Evolutionary conservation across 225 moss, liverwort and hornwort genomes (phyloP).

Genomic region (Straminergon stramineum): DNA sequence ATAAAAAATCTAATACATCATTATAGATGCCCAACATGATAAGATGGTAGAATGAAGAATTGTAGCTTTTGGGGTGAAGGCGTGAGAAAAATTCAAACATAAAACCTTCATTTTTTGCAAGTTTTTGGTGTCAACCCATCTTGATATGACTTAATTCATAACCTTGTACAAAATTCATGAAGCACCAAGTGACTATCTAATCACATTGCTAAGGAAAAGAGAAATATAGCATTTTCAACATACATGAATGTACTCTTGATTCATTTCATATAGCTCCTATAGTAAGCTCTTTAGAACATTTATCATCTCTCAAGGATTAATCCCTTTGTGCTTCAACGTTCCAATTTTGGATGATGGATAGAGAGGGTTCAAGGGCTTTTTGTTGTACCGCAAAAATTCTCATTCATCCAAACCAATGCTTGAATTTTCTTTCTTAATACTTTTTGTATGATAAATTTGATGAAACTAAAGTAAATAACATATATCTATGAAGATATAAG

Average conservation of each 20-base stretch:
- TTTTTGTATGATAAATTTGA: background rate
- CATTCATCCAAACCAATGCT: background rate
- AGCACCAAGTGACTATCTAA: rapidly evolving
- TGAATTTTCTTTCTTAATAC: background rate
- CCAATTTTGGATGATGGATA: background rate
- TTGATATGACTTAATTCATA: background rate
- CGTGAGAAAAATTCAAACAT: background rate
- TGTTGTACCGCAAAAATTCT: background rate
- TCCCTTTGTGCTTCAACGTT: rapidly evolving
- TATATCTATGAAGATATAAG: background rate
- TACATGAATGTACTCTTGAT: background rate
- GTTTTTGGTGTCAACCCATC: background rate
- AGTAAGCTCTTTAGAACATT: background rate
- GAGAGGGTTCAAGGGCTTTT: background rate
- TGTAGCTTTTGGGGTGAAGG: background rate
- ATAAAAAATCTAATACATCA: background rate
- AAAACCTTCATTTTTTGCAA: background rate
- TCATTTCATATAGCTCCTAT: background rate
- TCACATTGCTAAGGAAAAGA: background rate
- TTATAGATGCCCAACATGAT: rapidly evolving
- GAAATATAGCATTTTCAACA: background rate
- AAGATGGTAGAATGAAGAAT: background rate
- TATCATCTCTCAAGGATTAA: background rate
- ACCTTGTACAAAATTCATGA: background rate
- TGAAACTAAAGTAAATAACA: background rate